Base-by-base conservation (phyloP, 345 rosid genomes). In the Punica granatum region DNA sequence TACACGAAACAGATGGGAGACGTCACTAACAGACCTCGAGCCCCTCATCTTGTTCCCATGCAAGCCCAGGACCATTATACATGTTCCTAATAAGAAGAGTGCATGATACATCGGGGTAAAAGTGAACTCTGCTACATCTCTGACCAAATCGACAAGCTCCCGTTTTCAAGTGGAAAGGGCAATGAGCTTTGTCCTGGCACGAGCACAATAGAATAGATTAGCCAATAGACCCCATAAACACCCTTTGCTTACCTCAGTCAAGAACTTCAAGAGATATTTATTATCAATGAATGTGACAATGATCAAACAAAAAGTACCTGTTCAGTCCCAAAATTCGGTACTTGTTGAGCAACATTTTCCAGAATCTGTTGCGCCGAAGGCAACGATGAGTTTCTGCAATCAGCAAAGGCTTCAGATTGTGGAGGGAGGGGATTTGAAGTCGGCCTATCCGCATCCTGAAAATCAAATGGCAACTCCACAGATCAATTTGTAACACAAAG, bases 41-140 rank as follows among this genome's bases (percentile, higher is more conserved):
- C 84, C 92, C 96, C 85, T 94, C 99, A 80, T 91, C 99, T 67
- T 91, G 99, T 75, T 91, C 97, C 92, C 90, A 89, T 28, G 91
- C 84, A 83, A 86, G 86, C 79, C 97, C 97, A 69, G 92, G 97
- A 76, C 96, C 96, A 80, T 77, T 88, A 71, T 89, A 94, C 96
- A 94, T 94, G 81, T 89, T 94, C 85, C 74, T 94, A 74, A 94
- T 80, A n/a, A 94, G 90, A 60, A 94, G 64, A 19, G 97, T 91
- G 86, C 88, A 86, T 0, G 97, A 85, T 74, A 82, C 86, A 82
- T 83, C 86, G 0, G 97, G 96, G 78, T 88, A 91, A 73, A 94
- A 91, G 79, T 94, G 97, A 77, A 86, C 96, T 77, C 99, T 89
- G 78, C 92, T 91, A 79, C 99, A 94, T 30, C 99, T 87, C 66